phyloP scores from a whole-genome alignment of 2,329 filamentous ascomycete species.

The Pseudogymnoascus sp. region DNA sequence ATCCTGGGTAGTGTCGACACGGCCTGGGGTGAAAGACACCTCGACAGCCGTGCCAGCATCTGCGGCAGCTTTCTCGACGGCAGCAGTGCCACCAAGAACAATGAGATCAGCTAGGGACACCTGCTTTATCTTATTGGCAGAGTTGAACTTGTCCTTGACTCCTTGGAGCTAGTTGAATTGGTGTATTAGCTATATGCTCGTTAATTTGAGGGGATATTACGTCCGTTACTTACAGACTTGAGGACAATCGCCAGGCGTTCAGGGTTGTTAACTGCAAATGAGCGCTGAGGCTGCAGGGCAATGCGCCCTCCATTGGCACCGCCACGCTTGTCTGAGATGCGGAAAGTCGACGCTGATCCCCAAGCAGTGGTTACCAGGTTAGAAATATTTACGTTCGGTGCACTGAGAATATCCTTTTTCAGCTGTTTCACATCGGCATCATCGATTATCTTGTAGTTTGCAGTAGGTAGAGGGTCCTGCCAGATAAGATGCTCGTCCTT shows the following conservation, averaged over 20 bases:
- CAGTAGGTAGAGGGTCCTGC: constrained; percentile 48
- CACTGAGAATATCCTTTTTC: constrained; percentile 45
- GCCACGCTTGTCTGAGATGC: constrained; percentile 52
- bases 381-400: constrained; percentile 38
- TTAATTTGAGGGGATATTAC: not conserved
- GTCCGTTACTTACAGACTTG: constrained; percentile 3
- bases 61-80: constrained; percentile 46
- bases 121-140: constrained; percentile 46
- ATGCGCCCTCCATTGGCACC: constrained; percentile 54
- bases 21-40: constrained; percentile 49
- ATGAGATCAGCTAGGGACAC: constrained; percentile 54
- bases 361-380: constrained; percentile 44
- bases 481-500: constrained; percentile 44
- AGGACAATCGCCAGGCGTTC: constrained; percentile 31
- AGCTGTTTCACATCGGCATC: constrained; percentile 41
- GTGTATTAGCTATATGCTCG: not conserved
- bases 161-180: constrained; percentile 4
- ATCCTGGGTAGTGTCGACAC: constrained; percentile 49
- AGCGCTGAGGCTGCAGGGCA: constrained; percentile 47
- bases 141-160: constrained; percentile 42
- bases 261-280: constrained; percentile 52
- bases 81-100: constrained; percentile 48
- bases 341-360: constrained; percentile 44
- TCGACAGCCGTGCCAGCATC: constrained; percentile 28
- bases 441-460: constrained; percentile 40